Percentiles rank a stretch among this genome's conserved stretches.
These are phyloP conservation scores for Leccinum longicurvipes DNA, from an alignment of 768 basidiomycete genomes.

Conservation along the genomic window DNA sequence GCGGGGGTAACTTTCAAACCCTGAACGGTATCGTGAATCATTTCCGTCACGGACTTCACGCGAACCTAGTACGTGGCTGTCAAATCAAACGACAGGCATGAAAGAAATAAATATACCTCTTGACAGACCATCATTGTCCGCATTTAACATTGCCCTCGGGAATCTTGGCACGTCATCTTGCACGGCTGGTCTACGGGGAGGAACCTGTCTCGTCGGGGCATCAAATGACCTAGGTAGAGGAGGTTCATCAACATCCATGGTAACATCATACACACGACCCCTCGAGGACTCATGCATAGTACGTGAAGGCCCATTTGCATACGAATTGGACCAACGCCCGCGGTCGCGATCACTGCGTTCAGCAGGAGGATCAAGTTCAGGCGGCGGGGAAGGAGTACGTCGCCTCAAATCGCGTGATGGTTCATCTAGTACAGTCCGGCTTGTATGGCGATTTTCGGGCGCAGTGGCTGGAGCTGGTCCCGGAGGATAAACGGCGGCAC, in stretches of 20 bases:
- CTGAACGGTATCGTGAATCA: constrained; percentile 19
- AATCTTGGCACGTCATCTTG: constrained; percentile 32
- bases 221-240: constrained; percentile 21
- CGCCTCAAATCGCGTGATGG: constrained; percentile 7
- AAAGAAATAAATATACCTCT: constrained; percentile 9
- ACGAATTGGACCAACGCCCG: constrained; percentile 14
- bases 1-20: constrained; percentile 15
- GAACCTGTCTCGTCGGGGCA: constrained; percentile 13
- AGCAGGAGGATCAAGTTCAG: constrained; percentile 1
- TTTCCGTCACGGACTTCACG: constrained; percentile 20
- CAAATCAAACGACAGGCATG: not conserved
- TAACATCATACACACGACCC: constrained; percentile 19
- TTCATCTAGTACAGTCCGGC: constrained; percentile 3
- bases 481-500: constrained; percentile 4
- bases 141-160: constrained; percentile 36
- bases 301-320: constrained; percentile 10
- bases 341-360: constrained; percentile 18
- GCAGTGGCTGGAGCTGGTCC: constrained; percentile 4
- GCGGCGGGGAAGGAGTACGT: constrained; percentile 13
- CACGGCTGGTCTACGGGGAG: constrained; percentile 13
- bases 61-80: constrained; percentile 1
- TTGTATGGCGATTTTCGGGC: constrained; percentile 7
- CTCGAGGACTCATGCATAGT: constrained; percentile 18
- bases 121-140: constrained; percentile 16
- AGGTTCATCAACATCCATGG: constrained; percentile 29